Conservation (phyloP, 345 rosid species). For the Raphanus raphanistrum region DNA sequence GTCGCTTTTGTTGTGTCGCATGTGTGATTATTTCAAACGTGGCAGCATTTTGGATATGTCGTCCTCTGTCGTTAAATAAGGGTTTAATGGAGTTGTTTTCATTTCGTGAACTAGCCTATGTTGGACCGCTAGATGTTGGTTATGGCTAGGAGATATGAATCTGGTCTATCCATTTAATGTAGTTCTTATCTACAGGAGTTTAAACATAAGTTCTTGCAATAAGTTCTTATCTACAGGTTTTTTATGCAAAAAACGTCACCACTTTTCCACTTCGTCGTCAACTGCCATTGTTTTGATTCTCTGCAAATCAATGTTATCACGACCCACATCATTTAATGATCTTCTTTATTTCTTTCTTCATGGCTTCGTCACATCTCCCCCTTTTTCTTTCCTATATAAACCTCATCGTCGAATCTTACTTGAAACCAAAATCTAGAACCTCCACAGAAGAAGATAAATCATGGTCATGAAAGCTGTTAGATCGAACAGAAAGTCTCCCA, state of each 20-base stretch:
- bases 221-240: no score
- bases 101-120: neutral
- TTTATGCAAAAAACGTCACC: no score
- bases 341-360: neutral
- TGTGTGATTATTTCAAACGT: slow-evolving; percentile 26
- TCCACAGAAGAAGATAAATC: neutral
- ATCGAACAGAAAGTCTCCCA: neutral
- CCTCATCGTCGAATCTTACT: neutral
- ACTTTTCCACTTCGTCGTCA: neutral
- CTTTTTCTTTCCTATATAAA: neutral
- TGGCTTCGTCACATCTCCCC: neutral
- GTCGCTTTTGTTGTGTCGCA: slow-evolving; percentile 27
- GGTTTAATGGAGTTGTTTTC: slow-evolving; percentile 5
- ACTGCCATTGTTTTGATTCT: neutral
- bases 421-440: neutral
- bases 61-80: slow-evolving; percentile 10
- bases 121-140: slow-evolving; percentile 15
- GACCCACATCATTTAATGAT: neutral
- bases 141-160: slow-evolving; percentile 19
- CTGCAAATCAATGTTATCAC: neutral
- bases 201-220: neutral
- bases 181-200: slow-evolving; percentile 27
- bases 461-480: neutral
- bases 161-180: slow-evolving; percentile 6
- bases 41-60: slow-evolving; percentile 19